Evolutionary conservation across 2,329 filamentous ascomycete genomes (phyloP).

Genomic region (Venturia nashicola): DNA sequence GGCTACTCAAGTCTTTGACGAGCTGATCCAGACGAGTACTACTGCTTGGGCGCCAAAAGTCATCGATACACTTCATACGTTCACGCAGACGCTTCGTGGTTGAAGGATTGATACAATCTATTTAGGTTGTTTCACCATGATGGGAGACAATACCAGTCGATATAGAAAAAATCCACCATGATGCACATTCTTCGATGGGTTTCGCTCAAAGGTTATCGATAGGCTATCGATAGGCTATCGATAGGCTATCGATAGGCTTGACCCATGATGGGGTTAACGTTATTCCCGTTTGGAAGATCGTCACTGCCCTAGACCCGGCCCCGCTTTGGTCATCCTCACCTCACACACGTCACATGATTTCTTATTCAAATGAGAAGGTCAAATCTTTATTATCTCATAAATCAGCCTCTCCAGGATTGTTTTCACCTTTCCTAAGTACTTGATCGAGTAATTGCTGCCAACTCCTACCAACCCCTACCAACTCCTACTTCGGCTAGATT

Average conservation of each 20-base stretch:
- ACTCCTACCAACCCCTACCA: no score
- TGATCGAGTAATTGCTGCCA: no score
- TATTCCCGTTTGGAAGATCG: not conserved
- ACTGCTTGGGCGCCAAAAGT: constrained; percentile 85
- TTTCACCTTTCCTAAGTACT: no score
- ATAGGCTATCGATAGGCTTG: not conserved
- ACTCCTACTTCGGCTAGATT: no score
- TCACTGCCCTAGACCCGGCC: not conserved
- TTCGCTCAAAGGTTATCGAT: not conserved
- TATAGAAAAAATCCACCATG: no score
- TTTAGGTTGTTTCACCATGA: not conserved
- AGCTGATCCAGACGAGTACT: constrained; percentile 80
- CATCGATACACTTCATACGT: constrained; percentile 87
- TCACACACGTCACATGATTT: not conserved
- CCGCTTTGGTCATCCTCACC: not conserved
- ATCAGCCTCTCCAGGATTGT: no score
- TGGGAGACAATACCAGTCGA: no score
- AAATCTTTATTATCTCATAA: not conserved
- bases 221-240: not conserved
- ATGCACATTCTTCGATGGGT: no score
- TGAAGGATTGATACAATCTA: not conserved
- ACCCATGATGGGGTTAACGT: not conserved
- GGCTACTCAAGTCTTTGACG: constrained; percentile 75
- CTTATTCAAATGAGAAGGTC: not conserved
- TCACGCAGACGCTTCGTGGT: constrained; percentile 53